Evolutionary conservation across 805 yeast species (phyloP), one percentile per base, ranked within the genome.

Genomic region (Nakazawaea holstii): DNA sequence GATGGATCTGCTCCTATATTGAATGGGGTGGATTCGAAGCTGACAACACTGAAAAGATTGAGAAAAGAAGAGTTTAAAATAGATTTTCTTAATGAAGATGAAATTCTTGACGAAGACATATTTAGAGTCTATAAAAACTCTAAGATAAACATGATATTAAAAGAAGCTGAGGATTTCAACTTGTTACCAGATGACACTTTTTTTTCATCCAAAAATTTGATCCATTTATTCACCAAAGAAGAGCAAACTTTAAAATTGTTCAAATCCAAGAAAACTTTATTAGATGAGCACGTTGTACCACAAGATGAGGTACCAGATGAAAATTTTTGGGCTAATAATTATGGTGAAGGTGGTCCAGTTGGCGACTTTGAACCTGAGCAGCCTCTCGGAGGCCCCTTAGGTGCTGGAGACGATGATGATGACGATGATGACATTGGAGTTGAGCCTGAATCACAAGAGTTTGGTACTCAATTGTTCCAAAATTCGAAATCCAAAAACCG

Each of bases 101-200:
- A 65, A 10, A 67, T 63, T 32, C 62, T 66, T 9, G 64, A 69
- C 41, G 76, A 71, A 37, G 66, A 62, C 1, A 56, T 53, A 2
- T 57, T 56, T 46, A 50, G 27, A 13, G 41, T 46, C 8, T 14
- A 35, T n/a, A 40, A 40, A 28, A 35, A 52, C n/a, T 28, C 43
- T 17, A 41, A 44, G 6, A 55, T 74, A 24, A 69, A 68, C 39
- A 53, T 77, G 32, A 73, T 82, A 2, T 65, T 68, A 45, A 59
- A 69, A 5, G 67, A 68, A 10, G 66, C 74, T 4, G 67, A 66
- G 3, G 62, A 71, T 33, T 69, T 69, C 42, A 74, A 77, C 55
- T 59, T 80, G 39, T 65, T 88, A 7, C 96, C 96, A 0, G 83
- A 80, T 53, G 96, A 88, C 61, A 70, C 77, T 52, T 82, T 77